These are phyloP conservation scores for Mortierella sp. DNA, from an alignment of 371 early-diverging fungal genomes.

Conservation along the genomic window DNA sequence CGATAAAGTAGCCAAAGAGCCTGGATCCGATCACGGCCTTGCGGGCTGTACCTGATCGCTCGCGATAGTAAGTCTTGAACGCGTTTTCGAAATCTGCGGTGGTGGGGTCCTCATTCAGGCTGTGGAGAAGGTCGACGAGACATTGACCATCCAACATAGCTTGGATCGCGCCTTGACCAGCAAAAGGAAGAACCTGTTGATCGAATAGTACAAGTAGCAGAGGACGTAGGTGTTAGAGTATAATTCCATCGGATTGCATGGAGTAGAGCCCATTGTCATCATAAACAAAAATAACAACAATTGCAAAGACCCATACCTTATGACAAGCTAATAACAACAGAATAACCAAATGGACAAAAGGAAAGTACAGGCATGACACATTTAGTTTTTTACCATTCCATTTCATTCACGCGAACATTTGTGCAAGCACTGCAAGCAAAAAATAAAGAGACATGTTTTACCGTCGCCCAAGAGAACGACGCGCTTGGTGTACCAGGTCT, in stretches of 20 bases:
- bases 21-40: constrained; percentile 37
- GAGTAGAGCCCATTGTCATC: too few species aligned
- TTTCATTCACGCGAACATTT: not conserved
- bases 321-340: constrained; percentile 15
- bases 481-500: constrained; percentile 45
- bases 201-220: not conserved
- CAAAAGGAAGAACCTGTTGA: constrained; percentile 38
- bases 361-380: not conserved
- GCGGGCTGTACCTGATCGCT: constrained; percentile 18
- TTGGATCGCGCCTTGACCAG: constrained; percentile 48
- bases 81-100: constrained; percentile 19
- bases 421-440: not conserved
- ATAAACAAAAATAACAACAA: not conserved
- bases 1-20: constrained; percentile 33
- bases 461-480: constrained; percentile 47
- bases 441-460: not conserved
- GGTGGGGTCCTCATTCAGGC: constrained; percentile 6
- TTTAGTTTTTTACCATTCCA: too few species aligned
- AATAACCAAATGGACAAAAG: not conserved
- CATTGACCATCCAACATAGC: constrained; percentile 47
- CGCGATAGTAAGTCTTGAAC: constrained; percentile 22
- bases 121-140: constrained; percentile 35
- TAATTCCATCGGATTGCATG: too few species aligned
- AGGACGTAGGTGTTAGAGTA: not conserved
- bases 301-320: constrained; percentile 6